Base-by-base conservation (phyloP, 495 filamentous ascomycete species). In the Xylaria castorea region DNA sequence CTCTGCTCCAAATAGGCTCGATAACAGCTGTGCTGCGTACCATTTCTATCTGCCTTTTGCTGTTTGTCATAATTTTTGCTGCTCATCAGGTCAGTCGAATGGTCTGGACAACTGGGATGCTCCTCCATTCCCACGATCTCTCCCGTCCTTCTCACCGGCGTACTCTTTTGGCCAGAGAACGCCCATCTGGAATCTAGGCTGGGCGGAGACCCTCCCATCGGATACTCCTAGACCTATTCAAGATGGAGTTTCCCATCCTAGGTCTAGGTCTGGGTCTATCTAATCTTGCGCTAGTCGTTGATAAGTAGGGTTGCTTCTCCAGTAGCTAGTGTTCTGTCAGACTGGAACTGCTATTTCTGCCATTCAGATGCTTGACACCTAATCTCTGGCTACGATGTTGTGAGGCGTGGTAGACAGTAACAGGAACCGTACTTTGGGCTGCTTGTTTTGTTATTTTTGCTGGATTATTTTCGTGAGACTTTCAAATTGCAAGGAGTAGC, bases 31-130 rank as follows among this genome's bases (percentile, higher is more conserved):
- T 40, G 62, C 70, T 38, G 70, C 63, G 16, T 72, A 72, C 65
- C 70, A 72, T 30, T 72, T 72, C 62, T 72, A 72, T 42, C 42
- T 72, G 8, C 70, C 70, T 50, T 60, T 72, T 20, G 48, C 70
- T 22, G 40, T 67, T 53, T 72, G 70, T 14, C 70, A 72, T 40
- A 57, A 32, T 3, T 58, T 7, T 57, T 61, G 38, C 25, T 55
- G 48, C 53, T 27, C 36, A 5, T 20, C 62, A 12, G 42, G 63
- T 5, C 50, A 46, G 40, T 42, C 34, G 20, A 27, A 1, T 30
- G 63, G 27, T 20, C 12, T 16, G 20, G 22, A 48, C 5, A n/a
- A 50, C 38, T 61, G 27, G 46, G 9, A 2, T 14, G 40, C 1
- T 50, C 48, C 50, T 25, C 6, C 9, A 61, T 66, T 51, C 30